Base-by-base conservation (phyloP, 1,139 yeast genomes). In the Blastobotrys raffinosifermentans region DNA sequence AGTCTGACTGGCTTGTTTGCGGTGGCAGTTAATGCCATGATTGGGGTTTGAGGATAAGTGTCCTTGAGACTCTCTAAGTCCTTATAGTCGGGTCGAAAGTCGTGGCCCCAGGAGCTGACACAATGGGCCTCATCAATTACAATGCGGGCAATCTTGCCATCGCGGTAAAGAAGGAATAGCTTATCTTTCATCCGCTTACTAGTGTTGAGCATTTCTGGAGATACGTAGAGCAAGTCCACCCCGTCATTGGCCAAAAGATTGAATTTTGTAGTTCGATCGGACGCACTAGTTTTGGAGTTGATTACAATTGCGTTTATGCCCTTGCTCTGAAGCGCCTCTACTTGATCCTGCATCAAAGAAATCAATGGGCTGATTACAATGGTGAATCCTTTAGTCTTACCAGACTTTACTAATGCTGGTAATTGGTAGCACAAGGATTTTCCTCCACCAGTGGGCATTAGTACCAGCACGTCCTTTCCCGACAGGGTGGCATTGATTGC, bases 371-470 rank as follows among this genome's bases (percentile, higher is more conserved):
- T 89, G 4, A 93, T 77, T 4, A 93, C 99, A 29, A 93, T 75
- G 0, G 98, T 87, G 0, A 93, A 80, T 10, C 97, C 97, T 13
- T 63, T 65, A 0, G 94, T 82, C 22, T 62, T 68, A 1, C 96
- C 97, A 1, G 80, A 67, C 34, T 70, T 69, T 1, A 91, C 77
- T 34, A 91, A 66, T 0, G 98, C 96, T 0, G 99, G 98, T 14
- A 93, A 65, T 60, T 93, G 99, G 59, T 89, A 93, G 57, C 99
- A 93, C 29, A 93, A 65, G 0, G 97, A 89, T 58, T 93, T 93
- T 35, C 99, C 99, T 35, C 98, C 98, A 31, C 99, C 99, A 0
- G 99, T 93, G 0, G 99, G 99, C 96, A 93, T 91, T 48, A 93
- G 67, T 2, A 93, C 96, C 64, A 93, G 86, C 0, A 85, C 95